These are phyloP conservation scores for Trichoderma polysporum DNA, from an alignment of 2,329 filamentous ascomycete species.

Conservation along the genomic window DNA sequence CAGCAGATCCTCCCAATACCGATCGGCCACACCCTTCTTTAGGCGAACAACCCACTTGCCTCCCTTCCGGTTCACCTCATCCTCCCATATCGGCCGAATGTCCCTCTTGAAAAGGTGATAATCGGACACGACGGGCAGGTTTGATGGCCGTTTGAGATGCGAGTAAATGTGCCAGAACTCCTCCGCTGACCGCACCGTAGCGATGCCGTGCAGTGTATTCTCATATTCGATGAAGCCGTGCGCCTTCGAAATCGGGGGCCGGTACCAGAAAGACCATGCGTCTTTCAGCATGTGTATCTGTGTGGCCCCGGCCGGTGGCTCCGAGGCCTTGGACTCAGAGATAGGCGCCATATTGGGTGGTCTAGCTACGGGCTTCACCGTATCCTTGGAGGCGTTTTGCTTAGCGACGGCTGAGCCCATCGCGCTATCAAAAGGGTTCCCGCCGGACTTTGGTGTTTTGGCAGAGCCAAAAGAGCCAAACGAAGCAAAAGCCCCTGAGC, in stretches of 20 bases:
- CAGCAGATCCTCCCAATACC: conserved; percentile 94
- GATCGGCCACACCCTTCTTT: conserved; percentile 95
- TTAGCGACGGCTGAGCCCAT: conserved; percentile 48
- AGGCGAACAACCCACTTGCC: conserved; percentile 97
- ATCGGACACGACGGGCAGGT: conserved; percentile 87
- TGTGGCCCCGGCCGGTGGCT: conserved; percentile 40
- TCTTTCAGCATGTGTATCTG: conserved; percentile 66
- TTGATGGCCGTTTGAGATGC: conserved; percentile 86
- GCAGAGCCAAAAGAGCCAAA: conserved; percentile 64
- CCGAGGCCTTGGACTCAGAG: conserved; percentile 39
- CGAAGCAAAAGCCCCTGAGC: conserved; percentile 88
- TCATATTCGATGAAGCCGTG: conserved; percentile 88
- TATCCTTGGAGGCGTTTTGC: conserved; percentile 34
- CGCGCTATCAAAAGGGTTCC: conserved; percentile 75
- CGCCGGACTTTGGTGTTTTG: conserved; percentile 85
- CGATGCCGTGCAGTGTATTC: conserved; percentile 88
- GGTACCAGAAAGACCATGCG: conserved; percentile 96
- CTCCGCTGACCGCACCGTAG: conserved; percentile 76
- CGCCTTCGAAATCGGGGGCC: conserved; percentile 93
- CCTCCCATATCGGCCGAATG: conserved; percentile 96
- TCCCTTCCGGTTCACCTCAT: conserved; percentile 92
- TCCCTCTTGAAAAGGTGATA: conserved; percentile 98
- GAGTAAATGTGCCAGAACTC: conserved; percentile 89
- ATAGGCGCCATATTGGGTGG: conserved; percentile 45
- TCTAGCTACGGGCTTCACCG: conserved; percentile 32